A percentile compares a stretch with the other conserved stretches of the same genome.
Conservation (phyloP, 768 basidiomycete genomes). For the Asterophora lycoperdoides region DNA sequence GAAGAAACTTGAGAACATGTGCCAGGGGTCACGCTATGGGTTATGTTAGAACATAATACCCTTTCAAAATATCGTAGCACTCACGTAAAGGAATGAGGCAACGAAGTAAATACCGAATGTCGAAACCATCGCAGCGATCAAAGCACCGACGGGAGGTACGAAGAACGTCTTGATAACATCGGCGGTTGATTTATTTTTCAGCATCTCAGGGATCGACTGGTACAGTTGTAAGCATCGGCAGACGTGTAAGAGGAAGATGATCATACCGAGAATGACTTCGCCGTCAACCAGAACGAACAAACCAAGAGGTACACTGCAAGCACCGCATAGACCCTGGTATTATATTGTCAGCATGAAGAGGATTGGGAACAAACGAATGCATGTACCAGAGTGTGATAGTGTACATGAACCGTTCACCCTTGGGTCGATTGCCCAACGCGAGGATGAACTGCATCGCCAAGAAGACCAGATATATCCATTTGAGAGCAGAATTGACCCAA, state of each 20-base stretch:
- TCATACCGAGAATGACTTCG: constrained; percentile 69
- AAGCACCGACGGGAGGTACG: constrained; percentile 68
- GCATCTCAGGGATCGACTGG: constrained; percentile 49
- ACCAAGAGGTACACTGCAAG: constrained; percentile 80
- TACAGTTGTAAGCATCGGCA: not conserved
- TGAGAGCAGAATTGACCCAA: constrained; percentile 78
- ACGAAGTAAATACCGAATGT: constrained; percentile 88
- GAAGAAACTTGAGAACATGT: constrained; percentile 91
- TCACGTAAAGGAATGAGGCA: constrained; percentile 81
- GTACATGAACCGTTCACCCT: constrained; percentile 79
- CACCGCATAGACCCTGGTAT: constrained; percentile 75
- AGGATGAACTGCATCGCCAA: constrained; percentile 69
- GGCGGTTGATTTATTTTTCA: constrained; percentile 44
- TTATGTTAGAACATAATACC: not conserved
- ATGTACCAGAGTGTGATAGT: constrained; percentile 67
- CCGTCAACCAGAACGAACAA: constrained; percentile 83
- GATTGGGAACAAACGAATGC: not conserved
- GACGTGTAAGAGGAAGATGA: not conserved
- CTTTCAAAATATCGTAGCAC: constrained; percentile 23
- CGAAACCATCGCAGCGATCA: constrained; percentile 84
- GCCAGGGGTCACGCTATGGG: constrained; percentile 88
- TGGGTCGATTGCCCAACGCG: constrained; percentile 75
- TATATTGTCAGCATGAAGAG: constrained; percentile 4
- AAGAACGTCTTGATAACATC: constrained; percentile 62
- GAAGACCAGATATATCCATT: constrained; percentile 86